phyloP scores from a whole-genome alignment of 2,329 filamentous ascomycete genomes.

The Dothistroma septosporum region DNA sequence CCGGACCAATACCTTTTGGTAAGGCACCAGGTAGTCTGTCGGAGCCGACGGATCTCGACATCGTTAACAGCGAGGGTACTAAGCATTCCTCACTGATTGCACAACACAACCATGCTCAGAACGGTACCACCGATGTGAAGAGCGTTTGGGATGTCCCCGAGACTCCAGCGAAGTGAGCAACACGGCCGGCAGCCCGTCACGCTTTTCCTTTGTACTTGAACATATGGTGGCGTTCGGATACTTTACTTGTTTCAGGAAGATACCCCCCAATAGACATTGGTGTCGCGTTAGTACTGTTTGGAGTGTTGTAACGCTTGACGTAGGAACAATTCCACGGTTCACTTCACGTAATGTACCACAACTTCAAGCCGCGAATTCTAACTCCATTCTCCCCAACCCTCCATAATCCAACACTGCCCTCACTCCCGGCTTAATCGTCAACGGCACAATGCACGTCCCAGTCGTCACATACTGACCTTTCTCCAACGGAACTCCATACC shows the following conservation, averaged over 20 bases:
- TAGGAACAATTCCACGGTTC: too few relatives aligned
- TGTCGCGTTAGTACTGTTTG: too few relatives aligned
- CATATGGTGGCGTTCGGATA: too few relatives aligned
- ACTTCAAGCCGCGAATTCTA: neutral
- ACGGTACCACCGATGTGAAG: slow-evolving; percentile 16
- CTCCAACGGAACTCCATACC: neutral
- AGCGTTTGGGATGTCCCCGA: slow-evolving; percentile 47
- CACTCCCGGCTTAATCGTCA: neutral
- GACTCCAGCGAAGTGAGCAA: slow-evolving; percentile 34
- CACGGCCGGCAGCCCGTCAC: neutral
- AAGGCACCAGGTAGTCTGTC: neutral
- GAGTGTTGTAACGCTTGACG: too few relatives aligned
- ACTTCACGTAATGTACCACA: too few relatives aligned
- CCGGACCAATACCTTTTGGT: slow-evolving; percentile 33
- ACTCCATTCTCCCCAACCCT: neutral
- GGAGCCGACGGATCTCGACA: neutral
- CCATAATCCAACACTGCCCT: neutral
- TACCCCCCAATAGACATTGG: too few relatives aligned
- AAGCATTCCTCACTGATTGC: neutral
- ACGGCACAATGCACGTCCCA: neutral
- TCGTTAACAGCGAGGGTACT: neutral
- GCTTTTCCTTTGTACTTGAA: too few relatives aligned
- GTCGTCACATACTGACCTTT: neutral
- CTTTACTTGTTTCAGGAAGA: too few relatives aligned
- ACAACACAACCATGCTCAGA: neutral